A percentile compares a stretch with the other conserved stretches of the same genome.
Conservation (phyloP, 371 early-diverging fungal genomes). For the Entomophthora muscae region DNA sequence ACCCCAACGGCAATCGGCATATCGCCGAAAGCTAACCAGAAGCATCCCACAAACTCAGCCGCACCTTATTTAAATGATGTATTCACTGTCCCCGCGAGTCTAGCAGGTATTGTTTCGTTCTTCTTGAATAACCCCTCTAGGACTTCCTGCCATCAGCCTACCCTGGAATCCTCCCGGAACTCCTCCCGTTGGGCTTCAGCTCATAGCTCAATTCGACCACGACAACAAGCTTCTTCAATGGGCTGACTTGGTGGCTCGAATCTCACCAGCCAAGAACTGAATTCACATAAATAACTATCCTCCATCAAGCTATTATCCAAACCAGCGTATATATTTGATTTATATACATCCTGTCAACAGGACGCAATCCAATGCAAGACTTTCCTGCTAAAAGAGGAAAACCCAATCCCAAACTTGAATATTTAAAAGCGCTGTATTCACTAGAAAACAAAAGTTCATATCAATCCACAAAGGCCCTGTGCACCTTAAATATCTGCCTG, state of each 20-base stretch:
- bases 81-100: slow-evolving; percentile 69
- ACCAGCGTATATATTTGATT: too few relatives aligned
- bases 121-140: background rate
- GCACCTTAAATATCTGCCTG: too few relatives aligned
- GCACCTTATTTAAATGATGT: slow-evolving; percentile 59
- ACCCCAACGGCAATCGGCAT: background rate
- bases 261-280: background rate
- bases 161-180: background rate
- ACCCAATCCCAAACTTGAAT: too few relatives aligned
- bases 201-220: background rate
- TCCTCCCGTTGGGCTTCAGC: background rate
- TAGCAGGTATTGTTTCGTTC: slow-evolving; percentile 33
- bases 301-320: too few relatives aligned
- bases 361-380: too few relatives aligned
- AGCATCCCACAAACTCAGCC: slow-evolving; percentile 11
- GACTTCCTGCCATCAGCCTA: background rate
- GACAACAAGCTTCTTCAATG: background rate
- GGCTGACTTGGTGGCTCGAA: background rate
- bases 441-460: too few relatives aligned
- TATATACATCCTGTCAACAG: too few relatives aligned
- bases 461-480: too few relatives aligned
- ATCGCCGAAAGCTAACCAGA: slow-evolving; percentile 19
- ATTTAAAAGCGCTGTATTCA: too few relatives aligned
- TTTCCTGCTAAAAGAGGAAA: too few relatives aligned
- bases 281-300: too few relatives aligned